phyloP scores from a whole-genome alignment of 1,284 basidiomycete genomes.

The Ganoderma lingzhi region DNA sequence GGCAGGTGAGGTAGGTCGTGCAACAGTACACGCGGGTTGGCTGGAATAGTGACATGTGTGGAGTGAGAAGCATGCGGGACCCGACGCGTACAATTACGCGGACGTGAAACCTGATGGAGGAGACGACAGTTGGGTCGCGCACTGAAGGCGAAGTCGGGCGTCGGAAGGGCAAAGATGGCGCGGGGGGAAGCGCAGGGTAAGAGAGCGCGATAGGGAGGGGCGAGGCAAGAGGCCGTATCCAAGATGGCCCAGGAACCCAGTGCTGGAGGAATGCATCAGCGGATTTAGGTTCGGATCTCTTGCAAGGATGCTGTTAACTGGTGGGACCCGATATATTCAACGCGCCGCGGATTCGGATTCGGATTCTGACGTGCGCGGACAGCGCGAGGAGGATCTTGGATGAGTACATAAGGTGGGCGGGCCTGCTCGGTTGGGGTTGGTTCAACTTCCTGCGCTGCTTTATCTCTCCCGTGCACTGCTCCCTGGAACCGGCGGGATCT shows the following conservation, averaged over 20 bases:
- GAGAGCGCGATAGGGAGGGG: constrained; percentile 2
- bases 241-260: constrained; percentile 12
- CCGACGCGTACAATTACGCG: constrained; percentile 9
- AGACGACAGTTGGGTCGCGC: neutral
- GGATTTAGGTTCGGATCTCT: constrained; percentile 29
- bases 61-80: constrained; percentile 19
- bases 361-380: constrained; percentile 31
- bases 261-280: constrained; percentile 14
- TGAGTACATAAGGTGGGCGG: constrained; percentile 32
- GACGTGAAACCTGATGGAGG: constrained; percentile 12
- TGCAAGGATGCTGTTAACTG: constrained; percentile 19
- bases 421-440: constrained; percentile 18
- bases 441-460: constrained; percentile 12
- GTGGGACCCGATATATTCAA: constrained; percentile 34
- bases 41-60: neutral
- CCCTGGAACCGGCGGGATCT: constrained; percentile 26
- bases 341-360: constrained; percentile 26
- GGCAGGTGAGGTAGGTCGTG: neutral
- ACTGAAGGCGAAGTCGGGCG: neutral
- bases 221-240: neutral
- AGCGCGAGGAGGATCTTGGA: constrained; percentile 15
- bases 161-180: constrained; percentile 7
- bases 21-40: neutral
- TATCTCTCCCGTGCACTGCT: constrained; percentile 12
- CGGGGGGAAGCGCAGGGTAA: constrained; percentile 7